Evolutionary conservation across 768 basidiomycete genomes (phyloP).

Genomic region (Coprinellus micaceus): DNA sequence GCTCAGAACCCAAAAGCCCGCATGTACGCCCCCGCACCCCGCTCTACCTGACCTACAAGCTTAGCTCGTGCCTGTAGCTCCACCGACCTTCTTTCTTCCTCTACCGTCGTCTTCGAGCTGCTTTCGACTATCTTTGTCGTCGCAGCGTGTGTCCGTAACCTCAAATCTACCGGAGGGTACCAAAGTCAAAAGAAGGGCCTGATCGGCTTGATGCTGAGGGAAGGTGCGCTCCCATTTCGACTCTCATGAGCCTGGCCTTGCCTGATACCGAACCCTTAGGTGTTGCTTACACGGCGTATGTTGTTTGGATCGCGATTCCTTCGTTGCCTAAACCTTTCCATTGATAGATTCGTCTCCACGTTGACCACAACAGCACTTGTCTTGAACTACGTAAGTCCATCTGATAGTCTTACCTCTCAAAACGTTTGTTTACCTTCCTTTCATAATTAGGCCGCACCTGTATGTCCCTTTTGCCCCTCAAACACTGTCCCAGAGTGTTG

Average conservation of each 20-base stretch:
- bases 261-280: not conserved
- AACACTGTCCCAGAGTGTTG: not conserved
- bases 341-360: not conserved
- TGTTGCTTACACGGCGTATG: not conserved
- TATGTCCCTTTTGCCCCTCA: not conserved
- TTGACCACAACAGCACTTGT: not conserved
- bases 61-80: not conserved
- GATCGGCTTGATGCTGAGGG: not conserved
- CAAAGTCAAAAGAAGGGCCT: not conserved
- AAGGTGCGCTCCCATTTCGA: not conserved
- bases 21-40: not conserved
- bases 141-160: not conserved
- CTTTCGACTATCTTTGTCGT: conserved; percentile 1
- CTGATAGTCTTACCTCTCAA: not conserved
- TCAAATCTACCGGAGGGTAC: not conserved
- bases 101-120: conserved; percentile 7
- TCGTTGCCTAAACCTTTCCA: not conserved
- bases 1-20: not conserved
- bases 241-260: not conserved
- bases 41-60: not conserved
- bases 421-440: not conserved
- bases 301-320: not conserved
- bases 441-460: not conserved
- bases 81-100: not conserved
- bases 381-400: not conserved